phyloP scores from a whole-genome alignment of 352 stramenopile genomes.

The Phytophthora constricta region DNA sequence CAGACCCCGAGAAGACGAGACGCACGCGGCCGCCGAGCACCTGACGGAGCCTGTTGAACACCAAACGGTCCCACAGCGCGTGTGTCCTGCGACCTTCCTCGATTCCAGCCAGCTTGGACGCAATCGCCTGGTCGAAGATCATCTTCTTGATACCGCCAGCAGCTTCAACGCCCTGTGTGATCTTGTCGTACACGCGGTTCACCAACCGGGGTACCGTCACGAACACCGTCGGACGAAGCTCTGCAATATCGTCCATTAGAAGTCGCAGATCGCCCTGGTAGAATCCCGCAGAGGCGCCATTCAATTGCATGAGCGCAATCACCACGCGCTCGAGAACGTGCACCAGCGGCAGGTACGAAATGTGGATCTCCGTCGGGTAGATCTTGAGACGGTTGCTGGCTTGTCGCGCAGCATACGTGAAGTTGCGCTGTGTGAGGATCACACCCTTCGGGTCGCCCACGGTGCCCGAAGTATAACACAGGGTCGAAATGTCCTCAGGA shows the following conservation, averaged over 20 bases:
- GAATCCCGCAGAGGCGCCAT: constrained; percentile 74
- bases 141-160: constrained; percentile 47
- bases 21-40: constrained; percentile 87
- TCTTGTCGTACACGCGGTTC: constrained; percentile 97
- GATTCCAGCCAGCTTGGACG: constrained; percentile 46
- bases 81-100: constrained; percentile 45
- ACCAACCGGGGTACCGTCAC: constrained; percentile 93
- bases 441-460: constrained; percentile 96
- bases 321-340: constrained; percentile 96
- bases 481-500: constrained; percentile 86
- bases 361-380: constrained; percentile 79
- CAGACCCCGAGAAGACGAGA: constrained; percentile 92
- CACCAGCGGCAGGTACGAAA: constrained; percentile 95
- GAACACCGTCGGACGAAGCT: constrained; percentile 92
- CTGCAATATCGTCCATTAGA: constrained; percentile 93
- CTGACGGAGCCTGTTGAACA: constrained; percentile 94
- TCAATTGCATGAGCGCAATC: constrained; percentile 76
- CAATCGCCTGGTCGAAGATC: constrained; percentile 53
- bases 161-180: constrained; percentile 59
- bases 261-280: constrained; percentile 86
- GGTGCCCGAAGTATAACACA: constrained; percentile 94
- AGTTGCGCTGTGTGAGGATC: constrained; percentile 88
- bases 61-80: constrained; percentile 90
- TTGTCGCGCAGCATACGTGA: constrained; percentile 27
- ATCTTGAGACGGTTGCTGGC: constrained; percentile 32